phyloP scores from a whole-genome alignment of 306 rosid species.

The Carpinus viminea region DNA sequence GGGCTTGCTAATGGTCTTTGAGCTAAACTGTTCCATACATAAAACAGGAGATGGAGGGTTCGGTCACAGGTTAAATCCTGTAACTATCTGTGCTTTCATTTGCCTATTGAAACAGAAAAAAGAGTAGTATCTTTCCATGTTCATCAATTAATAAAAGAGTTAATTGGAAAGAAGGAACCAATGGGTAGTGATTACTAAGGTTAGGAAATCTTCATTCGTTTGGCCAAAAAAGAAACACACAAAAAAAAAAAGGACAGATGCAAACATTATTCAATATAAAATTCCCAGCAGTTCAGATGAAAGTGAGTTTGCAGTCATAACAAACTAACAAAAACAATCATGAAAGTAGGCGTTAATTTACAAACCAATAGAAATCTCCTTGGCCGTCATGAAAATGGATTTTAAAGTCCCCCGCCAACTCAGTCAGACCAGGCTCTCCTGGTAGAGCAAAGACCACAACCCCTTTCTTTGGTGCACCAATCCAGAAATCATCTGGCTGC shows the following conservation, averaged over 20 bases:
- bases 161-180: neutral
- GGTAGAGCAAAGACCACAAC: conserved; percentile 95
- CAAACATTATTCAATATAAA: neutral
- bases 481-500: conserved; percentile 97
- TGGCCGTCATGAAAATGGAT: conserved; percentile 93
- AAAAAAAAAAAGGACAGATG: too few relatives aligned
- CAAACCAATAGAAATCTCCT: conserved; percentile 97
- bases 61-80: neutral
- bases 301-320: conserved; percentile 11
- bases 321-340: conserved; percentile 12
- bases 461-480: conserved; percentile 95
- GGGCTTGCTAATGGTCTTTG: neutral
- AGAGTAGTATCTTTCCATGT: neutral
- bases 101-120: neutral
- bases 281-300: conserved; percentile 13
- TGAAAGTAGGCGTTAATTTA: conserved; percentile 9
- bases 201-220: neutral
- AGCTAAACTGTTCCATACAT: neutral
- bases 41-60: neutral
- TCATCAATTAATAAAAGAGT: neutral
- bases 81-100: neutral
- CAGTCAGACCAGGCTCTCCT: conserved; percentile 96
- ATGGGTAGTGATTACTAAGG: neutral
- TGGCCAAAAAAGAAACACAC: neutral
- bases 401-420: conserved; percentile 89